A percentile compares a stretch with the other conserved stretches of the same genome.
Evolutionary conservation across 257 asterid genomes (phyloP).

Genomic region (Linderniella brevidens): DNA sequence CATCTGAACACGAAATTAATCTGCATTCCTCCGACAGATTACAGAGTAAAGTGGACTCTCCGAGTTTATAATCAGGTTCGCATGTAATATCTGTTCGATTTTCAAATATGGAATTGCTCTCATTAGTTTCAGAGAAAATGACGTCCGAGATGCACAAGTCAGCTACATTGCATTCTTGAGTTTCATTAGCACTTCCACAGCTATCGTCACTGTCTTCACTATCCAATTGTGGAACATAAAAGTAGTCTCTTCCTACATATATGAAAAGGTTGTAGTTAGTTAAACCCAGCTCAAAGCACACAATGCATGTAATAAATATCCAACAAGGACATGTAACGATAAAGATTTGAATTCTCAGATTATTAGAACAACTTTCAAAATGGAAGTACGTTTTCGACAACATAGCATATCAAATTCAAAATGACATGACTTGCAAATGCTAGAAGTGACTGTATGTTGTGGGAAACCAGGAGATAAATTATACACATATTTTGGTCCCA

Average conservation of each 20-base stretch:
- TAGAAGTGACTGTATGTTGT: too few relatives aligned
- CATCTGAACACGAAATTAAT: slow-evolving; percentile 25
- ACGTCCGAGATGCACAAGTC: slow-evolving; percentile 38
- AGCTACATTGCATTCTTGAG: slow-evolving; percentile 24
- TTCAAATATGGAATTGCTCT: slow-evolving; percentile 17
- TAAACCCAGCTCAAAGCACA: not conserved
- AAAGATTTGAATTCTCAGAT: too few relatives aligned
- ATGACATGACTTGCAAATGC: too few relatives aligned
- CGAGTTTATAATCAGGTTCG: slow-evolving; percentile 32
- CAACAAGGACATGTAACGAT: too few relatives aligned
- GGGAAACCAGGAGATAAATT: too few relatives aligned
- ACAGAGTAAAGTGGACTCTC: slow-evolving; percentile 24
- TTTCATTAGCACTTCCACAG: slow-evolving; percentile 26
- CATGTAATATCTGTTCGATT: slow-evolving; percentile 17
- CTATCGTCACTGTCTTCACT: slow-evolving; percentile 41
- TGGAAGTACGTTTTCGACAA: too few relatives aligned
- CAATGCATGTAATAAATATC: too few relatives aligned
- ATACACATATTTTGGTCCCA: too few relatives aligned
- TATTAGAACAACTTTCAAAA: too few relatives aligned
- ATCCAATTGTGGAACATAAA: slow-evolving; percentile 25
- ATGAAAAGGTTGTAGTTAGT: not conserved
- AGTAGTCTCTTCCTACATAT: slow-evolving; percentile 23
- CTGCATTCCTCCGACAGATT: slow-evolving; percentile 27
- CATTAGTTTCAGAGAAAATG: slow-evolving; percentile 33
- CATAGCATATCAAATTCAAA: too few relatives aligned